These are phyloP conservation scores for Cicer pinnatifidum DNA, from an alignment of 306 rosid species.

Conservation along the genomic window DNA sequence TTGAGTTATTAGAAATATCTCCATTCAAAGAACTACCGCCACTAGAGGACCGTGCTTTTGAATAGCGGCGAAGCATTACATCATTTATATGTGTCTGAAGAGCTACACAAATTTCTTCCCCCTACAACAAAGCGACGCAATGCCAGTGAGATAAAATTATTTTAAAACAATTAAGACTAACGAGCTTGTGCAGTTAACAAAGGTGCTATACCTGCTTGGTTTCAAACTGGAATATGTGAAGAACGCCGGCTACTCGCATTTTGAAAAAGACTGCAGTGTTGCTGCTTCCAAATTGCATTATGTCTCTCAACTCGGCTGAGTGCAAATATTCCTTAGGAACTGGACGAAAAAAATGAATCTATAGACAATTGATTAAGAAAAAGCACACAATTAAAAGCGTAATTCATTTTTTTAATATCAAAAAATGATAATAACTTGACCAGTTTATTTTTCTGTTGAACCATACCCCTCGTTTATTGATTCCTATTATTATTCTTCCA, in stretches of 20 bases:
- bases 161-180: not conserved
- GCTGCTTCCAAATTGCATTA: conserved; percentile 98
- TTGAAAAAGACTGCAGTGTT: conserved; percentile 94
- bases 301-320: conserved; percentile 96
- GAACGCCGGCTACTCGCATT: conserved; percentile 99
- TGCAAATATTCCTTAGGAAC: conserved; percentile 97
- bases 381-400: conserved; percentile 34
- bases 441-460: not conserved
- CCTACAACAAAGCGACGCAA: conserved; percentile 55
- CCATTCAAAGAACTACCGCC: conserved; percentile 66
- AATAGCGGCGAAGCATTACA: conserved; percentile 96
- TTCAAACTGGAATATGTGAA: conserved; percentile 96
- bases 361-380: conserved; percentile 46
- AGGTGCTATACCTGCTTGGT: conserved; percentile 82
- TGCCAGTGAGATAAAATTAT: conserved; percentile 16
- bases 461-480: conserved; percentile 96
- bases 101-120: conserved; percentile 98
- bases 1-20: conserved; percentile 63
- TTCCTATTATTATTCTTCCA: conserved; percentile 86
- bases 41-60: conserved; percentile 79
- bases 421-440: not conserved
- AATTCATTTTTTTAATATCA: not conserved
- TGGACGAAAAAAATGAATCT: conserved; percentile 98
- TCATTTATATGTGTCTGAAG: conserved; percentile 98
- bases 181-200: not conserved